These are phyloP conservation scores for Ricinus communis DNA, from an alignment of 345 rosid species.

Conservation along the genomic window DNA sequence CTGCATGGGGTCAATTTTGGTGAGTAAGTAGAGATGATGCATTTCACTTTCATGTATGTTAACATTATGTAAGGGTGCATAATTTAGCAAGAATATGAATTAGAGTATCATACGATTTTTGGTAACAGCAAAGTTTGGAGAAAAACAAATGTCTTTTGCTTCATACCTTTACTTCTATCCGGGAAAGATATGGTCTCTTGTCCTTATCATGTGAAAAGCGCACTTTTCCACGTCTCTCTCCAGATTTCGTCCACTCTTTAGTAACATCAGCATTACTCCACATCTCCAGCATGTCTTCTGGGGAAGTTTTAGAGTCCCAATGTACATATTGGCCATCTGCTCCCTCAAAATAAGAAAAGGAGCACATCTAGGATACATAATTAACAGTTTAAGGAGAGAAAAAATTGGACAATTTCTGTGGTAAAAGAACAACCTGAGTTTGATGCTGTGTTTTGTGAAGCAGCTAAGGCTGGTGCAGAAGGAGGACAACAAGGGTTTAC, in stretches of 20 bases:
- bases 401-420: background rate
- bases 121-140: background rate
- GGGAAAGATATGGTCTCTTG: slow-evolving; percentile 71
- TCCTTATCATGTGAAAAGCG: slow-evolving; percentile 67
- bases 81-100: background rate
- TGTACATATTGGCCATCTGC: slow-evolving; percentile 43
- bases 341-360: slow-evolving; percentile 20
- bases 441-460: slow-evolving; percentile 22
- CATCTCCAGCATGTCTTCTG: slow-evolving; percentile 88
- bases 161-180: slow-evolving; percentile 71
- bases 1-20: slow-evolving; percentile 36
- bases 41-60: background rate
- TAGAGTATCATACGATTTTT: background rate
- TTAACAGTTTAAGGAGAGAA: background rate
- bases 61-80: too few relatives aligned
- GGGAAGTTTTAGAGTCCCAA: slow-evolving; percentile 74
- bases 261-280: slow-evolving; percentile 65
- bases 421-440: slow-evolving; percentile 39
- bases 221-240: slow-evolving; percentile 69
- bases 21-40: slow-evolving; percentile 8
- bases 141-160: background rate
- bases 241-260: slow-evolving; percentile 79
- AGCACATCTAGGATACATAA: background rate
- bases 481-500: slow-evolving; percentile 27
- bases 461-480: slow-evolving; percentile 11